Evolutionary conservation across 768 basidiomycete genomes (phyloP), one percentile per base, ranked within the genome.

Genomic region (Suillus hirtellus): DNA sequence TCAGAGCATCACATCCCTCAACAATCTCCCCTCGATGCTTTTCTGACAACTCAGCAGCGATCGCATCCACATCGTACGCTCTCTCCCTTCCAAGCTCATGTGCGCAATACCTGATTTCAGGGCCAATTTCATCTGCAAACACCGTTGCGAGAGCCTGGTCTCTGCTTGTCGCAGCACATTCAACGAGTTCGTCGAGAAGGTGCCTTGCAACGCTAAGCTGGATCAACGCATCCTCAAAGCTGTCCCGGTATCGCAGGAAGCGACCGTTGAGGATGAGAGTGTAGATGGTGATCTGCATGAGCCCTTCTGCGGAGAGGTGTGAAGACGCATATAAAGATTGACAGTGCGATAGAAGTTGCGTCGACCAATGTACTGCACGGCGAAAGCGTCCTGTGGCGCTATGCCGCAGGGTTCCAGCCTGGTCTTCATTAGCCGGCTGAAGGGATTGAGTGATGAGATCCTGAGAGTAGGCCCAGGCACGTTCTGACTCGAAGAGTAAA

Each of bases 91-190:
- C 92, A 15, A 96, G 80, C 70, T 94, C 89, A 69, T 98, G 96
- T 0, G 96, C 95, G 68, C 90, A 94, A 76, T 95, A 90, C 52
- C 96, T 82, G 60, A 99, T 94, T 74, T 97, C 88, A 0, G 96
- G 95, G 27, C 92, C 89, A 60, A 96, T 86, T 69, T 92, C 90
- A 71, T 99, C 96, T 6, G 89, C 84, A 70, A 93, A 91, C 37
- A 92, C 81, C 10, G 86, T 84, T 5, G 93, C 91, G 10, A 98
- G 82, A 1, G 96, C 96, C 75, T 96, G 93, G 56, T 95, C 93
- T 42, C 88, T 81, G 69, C 90, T 92, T 17, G 89, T 89, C n/a
- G 73, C 72, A 0, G 92, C 90, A 3, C 79, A 71, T 11, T 75
- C 76, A 1, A 89, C 85, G 43, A 96, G 80, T 60, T 85, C 81